Conservation (phyloP, 1,284 basidiomycete genomes). For the Ganoderma lingzhi region DNA sequence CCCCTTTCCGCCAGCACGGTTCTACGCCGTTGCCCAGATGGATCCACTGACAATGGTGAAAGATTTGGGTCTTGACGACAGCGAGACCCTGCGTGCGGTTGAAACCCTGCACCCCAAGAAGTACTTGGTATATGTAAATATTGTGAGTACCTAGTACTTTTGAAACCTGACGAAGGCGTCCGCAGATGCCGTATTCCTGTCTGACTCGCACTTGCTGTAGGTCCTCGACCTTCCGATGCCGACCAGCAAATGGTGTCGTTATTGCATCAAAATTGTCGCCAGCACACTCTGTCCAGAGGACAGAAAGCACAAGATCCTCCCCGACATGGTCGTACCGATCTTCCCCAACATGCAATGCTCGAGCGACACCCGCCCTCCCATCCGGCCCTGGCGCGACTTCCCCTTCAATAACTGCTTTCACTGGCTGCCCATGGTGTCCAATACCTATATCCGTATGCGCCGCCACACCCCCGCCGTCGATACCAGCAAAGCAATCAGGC, state of each 20-base stretch:
- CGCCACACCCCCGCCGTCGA: background rate
- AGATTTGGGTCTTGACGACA: slow-evolving; percentile 5
- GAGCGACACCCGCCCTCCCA: background rate
- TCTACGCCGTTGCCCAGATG: slow-evolving; percentile 8
- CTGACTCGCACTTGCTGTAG: background rate
- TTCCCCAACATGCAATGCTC: slow-evolving; percentile 1
- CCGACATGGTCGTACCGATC: slow-evolving; percentile 19
- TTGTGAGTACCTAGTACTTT: no score
- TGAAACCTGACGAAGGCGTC: no score
- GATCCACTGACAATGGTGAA: slow-evolving; percentile 15
- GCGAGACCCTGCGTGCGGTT: background rate
- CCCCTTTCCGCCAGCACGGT: background rate
- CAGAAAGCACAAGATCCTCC: background rate
- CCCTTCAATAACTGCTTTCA: slow-evolving; percentile 20
- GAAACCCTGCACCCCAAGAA: slow-evolving; percentile 6
- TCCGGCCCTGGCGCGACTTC: background rate
- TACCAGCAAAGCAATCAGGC: background rate
- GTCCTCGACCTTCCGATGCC: slow-evolving; percentile 7
- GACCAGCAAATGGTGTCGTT: slow-evolving; percentile 4
- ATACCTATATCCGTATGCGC: slow-evolving; percentile 4
- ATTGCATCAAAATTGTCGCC: background rate
- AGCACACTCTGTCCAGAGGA: background rate
- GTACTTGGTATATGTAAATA: slow-evolving; percentile 15
- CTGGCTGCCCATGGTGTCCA: slow-evolving; percentile 9
- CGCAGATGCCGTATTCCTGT: background rate